Evolutionary conservation across 441 rosid species (phyloP).

Genomic region (Pelargonium citronellum): DNA sequence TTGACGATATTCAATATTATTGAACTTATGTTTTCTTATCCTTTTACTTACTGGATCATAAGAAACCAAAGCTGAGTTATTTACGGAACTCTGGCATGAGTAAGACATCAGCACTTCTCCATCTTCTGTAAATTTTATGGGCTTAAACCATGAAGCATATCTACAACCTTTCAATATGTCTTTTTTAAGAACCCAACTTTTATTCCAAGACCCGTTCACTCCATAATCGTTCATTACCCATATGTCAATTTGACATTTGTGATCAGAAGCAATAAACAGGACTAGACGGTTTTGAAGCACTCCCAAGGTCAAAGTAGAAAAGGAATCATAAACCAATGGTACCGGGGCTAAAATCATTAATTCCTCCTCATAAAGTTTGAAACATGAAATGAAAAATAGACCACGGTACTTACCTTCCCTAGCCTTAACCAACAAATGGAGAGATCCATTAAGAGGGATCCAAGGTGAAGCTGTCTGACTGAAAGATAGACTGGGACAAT

Average conservation of each 20-base stretch:
- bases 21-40: neutral
- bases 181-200: neutral
- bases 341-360: neutral
- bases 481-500: neutral
- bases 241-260: neutral
- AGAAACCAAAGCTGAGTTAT: neutral
- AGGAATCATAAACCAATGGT: neutral
- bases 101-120: neutral
- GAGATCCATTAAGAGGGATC: slow-evolving; percentile 1
- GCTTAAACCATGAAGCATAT: neutral
- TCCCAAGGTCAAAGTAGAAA: neutral
- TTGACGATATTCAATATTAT: neutral
- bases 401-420: neutral
- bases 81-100: neutral
- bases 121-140: slow-evolving; percentile 1
- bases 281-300: neutral
- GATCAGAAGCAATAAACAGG: neutral
- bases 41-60: neutral
- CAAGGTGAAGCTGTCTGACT: neutral
- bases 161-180: neutral
- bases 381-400: neutral
- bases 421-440: neutral
- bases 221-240: neutral
- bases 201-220: neutral
- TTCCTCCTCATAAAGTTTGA: slow-evolving; percentile 6